Percentiles rank a stretch among this genome's conserved stretches.
phyloP scores from a whole-genome alignment of 495 filamentous ascomycete genomes.

The Aspergillus hancockii region DNA sequence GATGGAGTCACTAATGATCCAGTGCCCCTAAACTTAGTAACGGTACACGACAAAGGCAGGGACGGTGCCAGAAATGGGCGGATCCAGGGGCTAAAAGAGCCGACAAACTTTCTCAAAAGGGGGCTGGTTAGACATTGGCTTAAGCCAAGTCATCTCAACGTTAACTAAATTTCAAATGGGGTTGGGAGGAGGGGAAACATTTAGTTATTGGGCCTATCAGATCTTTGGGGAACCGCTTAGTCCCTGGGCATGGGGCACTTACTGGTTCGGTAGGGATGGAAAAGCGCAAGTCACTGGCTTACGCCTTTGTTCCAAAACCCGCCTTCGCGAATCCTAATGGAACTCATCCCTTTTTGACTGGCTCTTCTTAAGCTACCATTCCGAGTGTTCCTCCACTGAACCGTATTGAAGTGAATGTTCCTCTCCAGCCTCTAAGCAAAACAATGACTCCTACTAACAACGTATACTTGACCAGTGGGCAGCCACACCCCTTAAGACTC shows the following conservation, averaged over 20 bases:
- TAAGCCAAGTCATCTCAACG: background rate
- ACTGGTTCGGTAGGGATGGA: constrained; percentile 9
- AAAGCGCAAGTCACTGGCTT: constrained; percentile 2
- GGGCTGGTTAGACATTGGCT: background rate
- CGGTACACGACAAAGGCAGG: constrained; percentile 4
- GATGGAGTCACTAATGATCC: background rate
- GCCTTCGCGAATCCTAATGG: constrained; percentile 8
- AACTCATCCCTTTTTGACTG: constrained; percentile 2
- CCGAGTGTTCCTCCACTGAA: background rate
- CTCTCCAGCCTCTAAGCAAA: too few relatives aligned
- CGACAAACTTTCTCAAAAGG: background rate
- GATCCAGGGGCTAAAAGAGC: constrained; percentile 15
- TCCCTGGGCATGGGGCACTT: background rate
- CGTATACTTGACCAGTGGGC: too few relatives aligned
- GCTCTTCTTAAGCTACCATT: background rate
- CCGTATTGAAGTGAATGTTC: too few relatives aligned
- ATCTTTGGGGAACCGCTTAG: background rate
- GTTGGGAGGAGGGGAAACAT: background rate
- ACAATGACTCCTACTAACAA: too few relatives aligned
- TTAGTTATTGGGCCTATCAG: background rate
- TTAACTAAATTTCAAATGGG: background rate
- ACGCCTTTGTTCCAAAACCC: background rate
- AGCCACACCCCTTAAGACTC: too few relatives aligned
- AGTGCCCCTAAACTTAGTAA: background rate
- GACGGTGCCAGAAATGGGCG: constrained; percentile 9